Base-by-base conservation (phyloP, 83 land plant species). In the Thuja plicata region DNA sequence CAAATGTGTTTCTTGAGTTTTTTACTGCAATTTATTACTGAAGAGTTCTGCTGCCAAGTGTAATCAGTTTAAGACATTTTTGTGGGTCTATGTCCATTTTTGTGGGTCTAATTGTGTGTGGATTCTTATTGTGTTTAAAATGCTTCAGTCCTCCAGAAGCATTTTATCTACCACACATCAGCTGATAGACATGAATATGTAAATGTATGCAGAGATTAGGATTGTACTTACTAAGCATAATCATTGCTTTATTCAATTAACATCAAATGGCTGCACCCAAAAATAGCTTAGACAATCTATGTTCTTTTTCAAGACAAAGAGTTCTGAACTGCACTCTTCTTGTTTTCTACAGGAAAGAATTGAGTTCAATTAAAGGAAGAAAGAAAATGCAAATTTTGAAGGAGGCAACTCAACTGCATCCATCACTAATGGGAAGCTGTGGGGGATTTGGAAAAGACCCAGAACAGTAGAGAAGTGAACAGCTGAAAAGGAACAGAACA, bases 341-440 rank as follows among this genome's bases (percentile, higher is more conserved):
- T 16, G 11, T 34, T 41, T 52, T n/a, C 38, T 85, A 41, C 70
- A 85, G 87, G 87, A 54, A 16, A 85, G 27, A 85, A 2, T 85
- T 34, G 87, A 85, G 66, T 15, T 11, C 3, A 85, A 85, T 19
- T 52, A 37, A 30, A 54, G 10, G 40, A 55, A 93, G 13, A 93
- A 87, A 77, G 94, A 97, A 84, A 88, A 82, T 9, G 71, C n/a
- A 84, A 87, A 88, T 40, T 87, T 88, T 73, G 90, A 90, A 32
- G 95, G 94, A 41, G 99, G 95, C 41, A 91, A 90, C 79, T 91
- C 62, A 13, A 87, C 87, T 81, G 89, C 90, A 35, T 91, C 95
- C 95, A 35, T 89, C 95, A n/a, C 89, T 95, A 76, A 87, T 90
- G 24, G 99, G 98, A 66, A 92, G 88, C 88, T 87, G 85, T 40